A percentile compares a stretch with the other conserved stretches of the same genome.
Conservation (phyloP, 1,139 yeast genomes). For the Entelexis sorbosivorans region DNA sequence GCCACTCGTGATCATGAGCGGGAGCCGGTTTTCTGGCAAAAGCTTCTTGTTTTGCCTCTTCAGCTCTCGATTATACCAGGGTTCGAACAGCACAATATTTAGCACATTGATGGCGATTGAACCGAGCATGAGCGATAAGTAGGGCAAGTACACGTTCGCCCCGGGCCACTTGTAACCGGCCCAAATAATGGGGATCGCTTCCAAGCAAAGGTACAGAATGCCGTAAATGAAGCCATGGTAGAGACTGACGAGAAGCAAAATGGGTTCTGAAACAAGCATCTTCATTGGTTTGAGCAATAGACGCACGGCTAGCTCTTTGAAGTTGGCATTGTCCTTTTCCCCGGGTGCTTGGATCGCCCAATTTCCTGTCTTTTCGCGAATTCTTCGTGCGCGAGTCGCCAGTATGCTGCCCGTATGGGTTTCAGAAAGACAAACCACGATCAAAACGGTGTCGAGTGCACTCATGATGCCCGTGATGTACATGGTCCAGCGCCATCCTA, state of each 20-base stretch:
- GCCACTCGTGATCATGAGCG: slow-evolving; percentile 61
- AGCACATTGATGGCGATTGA: slow-evolving; percentile 23
- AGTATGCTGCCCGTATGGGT: slow-evolving; percentile 38
- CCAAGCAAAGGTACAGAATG: slow-evolving; percentile 24
- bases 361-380: slow-evolving; percentile 38
- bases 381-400: slow-evolving; percentile 36
- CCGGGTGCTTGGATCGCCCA: slow-evolving; percentile 44
- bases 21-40: slow-evolving; percentile 66
- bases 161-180: slow-evolving; percentile 31
- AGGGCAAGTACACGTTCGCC: slow-evolving; percentile 35
- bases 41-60: slow-evolving; percentile 26
- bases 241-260: slow-evolving; percentile 50
- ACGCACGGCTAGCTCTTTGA: slow-evolving; percentile 52
- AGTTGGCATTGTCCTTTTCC: slow-evolving; percentile 44
- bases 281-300: slow-evolving; percentile 46
- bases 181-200: slow-evolving; percentile 30
- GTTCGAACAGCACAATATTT: slow-evolving; percentile 26
- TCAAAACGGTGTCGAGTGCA: slow-evolving; percentile 29
- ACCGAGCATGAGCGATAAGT: slow-evolving; percentile 44
- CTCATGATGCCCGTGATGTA: slow-evolving; percentile 45
- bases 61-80: slow-evolving; percentile 19
- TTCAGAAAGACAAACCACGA: slow-evolving; percentile 35
- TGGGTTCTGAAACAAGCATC: slow-evolving; percentile 44
- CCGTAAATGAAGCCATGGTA: slow-evolving; percentile 82
- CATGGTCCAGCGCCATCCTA: slow-evolving; percentile 51